Evolutionary conservation across 371 early-diverging fungal species (phyloP).

Genomic region (Apophysomyces sp.): DNA sequence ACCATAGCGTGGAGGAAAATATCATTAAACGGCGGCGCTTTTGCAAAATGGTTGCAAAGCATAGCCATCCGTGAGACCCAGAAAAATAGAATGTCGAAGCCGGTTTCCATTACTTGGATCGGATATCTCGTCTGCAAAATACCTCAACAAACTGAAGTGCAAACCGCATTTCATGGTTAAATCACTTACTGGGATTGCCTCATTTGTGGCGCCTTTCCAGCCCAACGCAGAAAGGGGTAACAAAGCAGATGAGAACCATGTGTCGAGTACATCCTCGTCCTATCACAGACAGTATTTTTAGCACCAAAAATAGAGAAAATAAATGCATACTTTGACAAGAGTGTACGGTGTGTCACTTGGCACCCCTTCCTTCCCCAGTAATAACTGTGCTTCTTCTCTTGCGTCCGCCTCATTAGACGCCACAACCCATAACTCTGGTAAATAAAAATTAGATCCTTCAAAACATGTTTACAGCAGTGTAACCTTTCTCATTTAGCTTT

Average conservation of each 20-base stretch:
- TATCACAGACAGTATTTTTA: slow-evolving; percentile 37
- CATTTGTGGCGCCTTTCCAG: slow-evolving; percentile 50
- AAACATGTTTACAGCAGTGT: neutral
- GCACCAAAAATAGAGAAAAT: neutral
- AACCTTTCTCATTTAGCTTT: slow-evolving; percentile 5
- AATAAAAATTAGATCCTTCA: slow-evolving; percentile 6
- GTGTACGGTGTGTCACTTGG: slow-evolving; percentile 26
- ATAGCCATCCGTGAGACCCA: slow-evolving; percentile 99
- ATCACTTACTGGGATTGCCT: slow-evolving; percentile 33
- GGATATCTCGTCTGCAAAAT: slow-evolving; percentile 67
- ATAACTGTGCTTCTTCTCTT: slow-evolving; percentile 39
- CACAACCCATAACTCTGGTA: slow-evolving; percentile 70
- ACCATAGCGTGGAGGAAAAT: slow-evolving; percentile 84
- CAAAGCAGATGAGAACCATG: slow-evolving; percentile 99
- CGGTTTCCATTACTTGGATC: slow-evolving; percentile 94
- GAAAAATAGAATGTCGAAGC: slow-evolving; percentile 99
- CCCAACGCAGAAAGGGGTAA: slow-evolving; percentile 92
- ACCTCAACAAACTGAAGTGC: too few relatives aligned
- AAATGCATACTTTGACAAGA: slow-evolving; percentile 27
- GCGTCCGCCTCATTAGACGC: slow-evolving; percentile 66
- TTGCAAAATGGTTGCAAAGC: slow-evolving; percentile 90
- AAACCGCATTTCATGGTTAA: too few relatives aligned
- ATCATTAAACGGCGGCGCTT: slow-evolving; percentile 83
- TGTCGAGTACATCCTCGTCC: slow-evolving; percentile 99
- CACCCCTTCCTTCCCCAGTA: slow-evolving; percentile 27